Base-by-base conservation (phyloP, 345 rosid species). In the Eucalyptus camaldulensis region DNA sequence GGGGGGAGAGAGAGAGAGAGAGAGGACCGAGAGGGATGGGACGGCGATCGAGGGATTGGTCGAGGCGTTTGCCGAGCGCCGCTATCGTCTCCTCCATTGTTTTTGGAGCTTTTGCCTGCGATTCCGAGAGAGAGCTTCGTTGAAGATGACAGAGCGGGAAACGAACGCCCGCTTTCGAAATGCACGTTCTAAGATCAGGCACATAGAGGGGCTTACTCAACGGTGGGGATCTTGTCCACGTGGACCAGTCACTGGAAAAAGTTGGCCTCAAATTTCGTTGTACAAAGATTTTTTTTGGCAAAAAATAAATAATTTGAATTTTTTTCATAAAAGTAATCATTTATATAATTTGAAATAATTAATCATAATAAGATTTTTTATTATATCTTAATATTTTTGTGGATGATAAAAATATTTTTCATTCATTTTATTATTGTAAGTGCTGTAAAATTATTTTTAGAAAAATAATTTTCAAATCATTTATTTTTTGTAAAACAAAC, bases 11-110 rank as follows among this genome's bases (percentile, higher is more conserved):
- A 49, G 14, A 45, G 69, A 33, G 80, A 54, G 58, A 53, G 58
- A 50, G 58, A 53, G 58, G 58, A 95, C 98, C 96, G 76, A 95
- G 95, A 91, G 97, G 97, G 90, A 97, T 94, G 89, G 96, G 95
- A 24, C 97, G 99, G 91, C 98, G 97, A 27, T 91, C 93, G 87
- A 97, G 88, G 31, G 97, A 96, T 72, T 93, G 95, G 88, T 94
- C 95, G 29, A 95, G 85, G 92, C 86, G 91, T 90, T 88, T 93
- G 90, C 95, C 86, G 49, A 97, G 89, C 25, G 86, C 87, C 54
- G 91, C 56, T n/a, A 96, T 92, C 81, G 88, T 72, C 89, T 95
- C 95, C 45, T 96, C 96, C 97, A 96, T 97, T 49, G 33, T 50
- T 76, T 50, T 49, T 2, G 51, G 13, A 69, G 31, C 86, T 72